Conservation (phyloP, 345 rosid genomes). For the Populus pruinosa region DNA sequence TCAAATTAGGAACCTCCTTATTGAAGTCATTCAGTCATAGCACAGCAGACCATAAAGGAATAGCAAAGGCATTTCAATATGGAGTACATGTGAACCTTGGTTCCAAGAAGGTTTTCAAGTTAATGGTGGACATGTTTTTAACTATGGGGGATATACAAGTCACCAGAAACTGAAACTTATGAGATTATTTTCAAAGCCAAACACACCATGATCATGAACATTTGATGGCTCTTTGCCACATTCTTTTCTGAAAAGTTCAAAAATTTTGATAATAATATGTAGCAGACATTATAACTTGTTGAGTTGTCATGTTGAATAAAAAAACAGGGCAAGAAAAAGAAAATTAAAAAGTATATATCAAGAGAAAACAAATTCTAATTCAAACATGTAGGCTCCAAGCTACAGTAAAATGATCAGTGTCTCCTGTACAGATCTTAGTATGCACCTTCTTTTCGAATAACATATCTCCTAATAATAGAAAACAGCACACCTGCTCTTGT, state of each 20-base stretch:
- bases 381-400: neutral
- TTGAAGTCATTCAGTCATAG: neutral
- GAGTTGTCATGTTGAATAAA: neutral
- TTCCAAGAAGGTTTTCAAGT: neutral
- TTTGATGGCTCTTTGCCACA: neutral
- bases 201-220: neutral
- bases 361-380: neutral
- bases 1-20: neutral
- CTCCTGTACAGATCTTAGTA: neutral
- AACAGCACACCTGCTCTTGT: constrained; percentile 36
- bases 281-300: neutral
- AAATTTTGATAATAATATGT: neutral
- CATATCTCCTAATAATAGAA: neutral
- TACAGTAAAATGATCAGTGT: neutral
- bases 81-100: neutral
- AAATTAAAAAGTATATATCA: neutral
- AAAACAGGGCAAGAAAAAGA: neutral
- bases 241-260: neutral
- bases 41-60: neutral
- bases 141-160: neutral
- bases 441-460: neutral
- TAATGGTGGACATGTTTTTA: neutral
- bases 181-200: neutral
- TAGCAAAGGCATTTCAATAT: neutral
- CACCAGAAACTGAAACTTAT: neutral